phyloP scores from a whole-genome alignment of 176 grass and related monocot genomes.

The Triticum urartu region DNA sequence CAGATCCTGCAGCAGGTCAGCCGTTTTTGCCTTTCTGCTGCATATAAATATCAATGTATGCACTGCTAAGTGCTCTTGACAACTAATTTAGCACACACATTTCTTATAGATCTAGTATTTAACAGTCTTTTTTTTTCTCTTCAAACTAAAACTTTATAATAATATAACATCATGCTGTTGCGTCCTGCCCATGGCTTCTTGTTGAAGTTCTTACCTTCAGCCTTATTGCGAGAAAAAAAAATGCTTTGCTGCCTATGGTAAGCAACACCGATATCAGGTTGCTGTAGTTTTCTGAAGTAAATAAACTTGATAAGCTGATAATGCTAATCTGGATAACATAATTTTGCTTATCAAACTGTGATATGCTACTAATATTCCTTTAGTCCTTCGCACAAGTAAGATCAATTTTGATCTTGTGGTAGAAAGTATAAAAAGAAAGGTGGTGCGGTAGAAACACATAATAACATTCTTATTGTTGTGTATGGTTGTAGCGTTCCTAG shows the following conservation, averaged over 20 bases:
- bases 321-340: constrained; percentile 23
- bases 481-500: neutral
- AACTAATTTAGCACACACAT: neutral
- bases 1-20: constrained; percentile 95
- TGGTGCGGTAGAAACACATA: neutral
- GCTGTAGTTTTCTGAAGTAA: constrained; percentile 8
- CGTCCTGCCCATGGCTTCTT: neutral
- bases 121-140: neutral
- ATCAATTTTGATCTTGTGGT: constrained; percentile 2
- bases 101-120: neutral
- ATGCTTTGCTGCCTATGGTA: neutral
- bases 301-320: neutral
- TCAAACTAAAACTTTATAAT: neutral
- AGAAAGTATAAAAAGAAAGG: neutral
- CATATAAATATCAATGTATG: neutral
- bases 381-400: neutral
- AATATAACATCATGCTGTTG: neutral
- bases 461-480: neutral
- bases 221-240: neutral
- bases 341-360: neutral
- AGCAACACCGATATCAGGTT: neutral
- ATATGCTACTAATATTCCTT: neutral
- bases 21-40: constrained; percentile 4
- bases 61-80: neutral
- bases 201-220: constrained; percentile 16